phyloP scores from a whole-genome alignment of 2,329 filamentous ascomycete species.

The Apiospora hydei region DNA sequence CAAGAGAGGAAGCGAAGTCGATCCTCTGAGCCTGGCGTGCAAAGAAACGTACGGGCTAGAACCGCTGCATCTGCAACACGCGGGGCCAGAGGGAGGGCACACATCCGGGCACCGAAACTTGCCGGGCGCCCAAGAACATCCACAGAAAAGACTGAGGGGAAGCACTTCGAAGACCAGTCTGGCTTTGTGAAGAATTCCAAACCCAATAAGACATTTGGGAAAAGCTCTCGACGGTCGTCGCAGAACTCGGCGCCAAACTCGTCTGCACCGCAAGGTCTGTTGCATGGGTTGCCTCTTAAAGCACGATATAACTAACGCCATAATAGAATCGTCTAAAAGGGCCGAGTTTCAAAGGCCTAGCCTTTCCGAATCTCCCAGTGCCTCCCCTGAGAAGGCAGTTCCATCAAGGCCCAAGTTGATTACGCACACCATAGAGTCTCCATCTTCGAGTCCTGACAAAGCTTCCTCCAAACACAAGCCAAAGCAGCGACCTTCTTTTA shows the following conservation, averaged over 20 bases:
- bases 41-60: conserved; percentile 9
- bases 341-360: background rate
- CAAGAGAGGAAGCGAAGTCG: background rate
- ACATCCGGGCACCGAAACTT: background rate
- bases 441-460: background rate
- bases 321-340: background rate
- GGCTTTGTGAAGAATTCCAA: background rate
- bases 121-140: background rate
- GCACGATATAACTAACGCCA: background rate
- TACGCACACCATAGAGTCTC: conserved; percentile 1
- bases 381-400: background rate
- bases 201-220: conserved; percentile 23
- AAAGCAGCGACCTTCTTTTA: background rate
- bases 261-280: conserved; percentile 28
- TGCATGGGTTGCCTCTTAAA: conserved; percentile 24
- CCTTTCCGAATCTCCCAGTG: background rate
- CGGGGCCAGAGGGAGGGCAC: background rate
- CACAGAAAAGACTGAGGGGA: background rate
- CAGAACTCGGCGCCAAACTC: conserved; percentile 30
- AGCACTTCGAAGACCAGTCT: background rate
- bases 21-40: background rate
- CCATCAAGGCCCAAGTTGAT: conserved; percentile 1
- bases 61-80: conserved; percentile 27
- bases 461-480: background rate
- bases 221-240: conserved; percentile 29